Percentiles rank a stretch among this genome's conserved stretches.
Evolutionary conservation across 75 land plant species (phyloP).

Genomic region (Pinus albicaulis): DNA sequence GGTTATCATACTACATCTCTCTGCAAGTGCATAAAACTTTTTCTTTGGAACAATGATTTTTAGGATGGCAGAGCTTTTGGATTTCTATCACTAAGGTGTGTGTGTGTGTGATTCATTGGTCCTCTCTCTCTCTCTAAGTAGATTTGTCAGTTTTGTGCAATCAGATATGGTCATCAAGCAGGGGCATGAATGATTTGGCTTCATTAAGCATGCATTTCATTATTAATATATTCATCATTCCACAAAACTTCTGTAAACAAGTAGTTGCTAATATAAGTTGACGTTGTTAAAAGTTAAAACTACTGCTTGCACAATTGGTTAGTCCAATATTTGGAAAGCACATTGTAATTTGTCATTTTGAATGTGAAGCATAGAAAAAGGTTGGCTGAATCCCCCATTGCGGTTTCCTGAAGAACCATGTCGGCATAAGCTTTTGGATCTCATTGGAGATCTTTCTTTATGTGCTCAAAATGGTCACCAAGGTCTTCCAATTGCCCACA

Average conservation of each 20-base stretch:
- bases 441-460: conserved; percentile 92
- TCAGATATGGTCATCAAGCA: too few species aligned
- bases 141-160: too few species aligned
- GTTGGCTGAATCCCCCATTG: conserved; percentile 97
- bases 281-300: background rate
- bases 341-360: background rate
- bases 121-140: too few species aligned
- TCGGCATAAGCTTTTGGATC: conserved; percentile 91
- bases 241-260: background rate
- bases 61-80: background rate
- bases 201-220: background rate
- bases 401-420: conserved; percentile 94
- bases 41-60: too few species aligned
- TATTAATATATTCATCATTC: background rate
- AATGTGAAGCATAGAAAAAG: conserved; percentile 49
- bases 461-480: conserved; percentile 69
- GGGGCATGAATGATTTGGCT: too few species aligned
- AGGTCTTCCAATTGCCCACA: conserved; percentile 84
- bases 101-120: background rate
- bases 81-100: background rate
- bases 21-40: background rate
- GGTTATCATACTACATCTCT: background rate
- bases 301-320: background rate
- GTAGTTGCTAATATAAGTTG: background rate
- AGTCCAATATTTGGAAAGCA: background rate